Percentiles rank a stretch among this genome's conserved stretches.
These are phyloP conservation scores for Cantharellus anzutake DNA, from an alignment of 768 basidiomycete genomes.

Conservation along the genomic window DNA sequence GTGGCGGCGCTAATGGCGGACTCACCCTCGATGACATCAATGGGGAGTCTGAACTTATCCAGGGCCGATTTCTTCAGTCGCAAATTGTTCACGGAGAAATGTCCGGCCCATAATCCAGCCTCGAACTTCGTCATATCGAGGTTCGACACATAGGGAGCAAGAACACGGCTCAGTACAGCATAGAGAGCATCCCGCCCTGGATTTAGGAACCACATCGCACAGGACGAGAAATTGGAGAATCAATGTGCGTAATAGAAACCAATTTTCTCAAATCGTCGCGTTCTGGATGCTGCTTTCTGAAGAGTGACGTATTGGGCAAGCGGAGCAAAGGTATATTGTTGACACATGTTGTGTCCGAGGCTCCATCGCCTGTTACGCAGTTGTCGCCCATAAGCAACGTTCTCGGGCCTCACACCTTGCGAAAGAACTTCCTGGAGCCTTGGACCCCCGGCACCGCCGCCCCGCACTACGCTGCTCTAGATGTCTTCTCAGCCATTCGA, in stretches of 20 bases:
- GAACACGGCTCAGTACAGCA: conserved; percentile 77
- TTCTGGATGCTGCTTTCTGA: no score
- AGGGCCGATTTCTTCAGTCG: conserved; percentile 83
- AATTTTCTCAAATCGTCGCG: no score
- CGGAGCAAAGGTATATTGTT: no score
- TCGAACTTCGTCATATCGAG: conserved; percentile 89
- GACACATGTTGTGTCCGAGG: no score
- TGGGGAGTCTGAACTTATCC: conserved; percentile 87
- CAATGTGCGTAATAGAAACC: no score
- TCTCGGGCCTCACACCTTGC: no score
- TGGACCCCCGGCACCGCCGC: no score
- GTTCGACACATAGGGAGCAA: conserved; percentile 92
- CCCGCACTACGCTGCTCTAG: neutral
- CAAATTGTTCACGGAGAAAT: conserved; percentile 59
- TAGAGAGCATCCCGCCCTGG: conserved; percentile 73
- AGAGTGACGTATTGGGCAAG: no score
- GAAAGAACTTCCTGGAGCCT: no score
- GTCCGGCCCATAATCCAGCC: conserved; percentile 82
- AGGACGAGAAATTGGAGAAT: neutral
- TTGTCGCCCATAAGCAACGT: no score
- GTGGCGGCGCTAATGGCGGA: neutral
- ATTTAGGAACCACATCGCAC: conserved; percentile 67
- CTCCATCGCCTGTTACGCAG: no score
- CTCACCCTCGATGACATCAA: conserved; percentile 83
- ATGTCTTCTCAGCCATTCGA: neutral